These are phyloP conservation scores for Silene conica DNA, from an alignment of 148 eudicot genomes.

Conservation along the genomic window DNA sequence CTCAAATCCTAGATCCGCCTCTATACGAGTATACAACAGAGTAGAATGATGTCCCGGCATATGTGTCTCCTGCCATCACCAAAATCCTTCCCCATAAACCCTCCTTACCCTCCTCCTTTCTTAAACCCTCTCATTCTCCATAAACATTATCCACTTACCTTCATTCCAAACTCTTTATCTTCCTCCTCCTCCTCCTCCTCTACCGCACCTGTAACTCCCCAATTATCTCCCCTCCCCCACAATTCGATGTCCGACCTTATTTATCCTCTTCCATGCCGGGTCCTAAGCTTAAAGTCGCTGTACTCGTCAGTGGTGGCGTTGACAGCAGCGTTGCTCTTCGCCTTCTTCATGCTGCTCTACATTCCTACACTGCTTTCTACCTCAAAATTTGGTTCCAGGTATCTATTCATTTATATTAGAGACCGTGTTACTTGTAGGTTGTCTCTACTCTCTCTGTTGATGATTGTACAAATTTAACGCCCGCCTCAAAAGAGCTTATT, in stretches of 20 bases:
- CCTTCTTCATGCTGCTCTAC: slow-evolving; percentile 88
- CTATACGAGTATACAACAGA: no score
- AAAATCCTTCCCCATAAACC: neutral
- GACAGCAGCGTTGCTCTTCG: slow-evolving; percentile 95
- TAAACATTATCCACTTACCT: neutral
- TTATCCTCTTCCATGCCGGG: slow-evolving; percentile 61
- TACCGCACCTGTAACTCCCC: slow-evolving; percentile 3
- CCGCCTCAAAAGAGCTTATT: no score
- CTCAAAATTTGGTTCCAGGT: slow-evolving; percentile 99
- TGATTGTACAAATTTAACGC: no score
- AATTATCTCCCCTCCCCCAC: slow-evolving; percentile 5
- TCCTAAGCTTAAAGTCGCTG: slow-evolving; percentile 55
- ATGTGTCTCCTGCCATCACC: neutral
- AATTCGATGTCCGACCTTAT: slow-evolving; percentile 41
- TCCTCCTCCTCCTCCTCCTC: slow-evolving; percentile 21
- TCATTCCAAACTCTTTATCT: neutral
- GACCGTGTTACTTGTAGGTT: no score
- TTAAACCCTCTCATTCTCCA: neutral
- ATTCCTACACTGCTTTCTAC: slow-evolving; percentile 88
- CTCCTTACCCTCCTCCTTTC: no score
- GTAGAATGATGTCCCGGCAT: neutral
- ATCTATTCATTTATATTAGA: neutral
- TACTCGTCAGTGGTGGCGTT: slow-evolving; percentile 88
- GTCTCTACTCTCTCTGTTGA: no score
- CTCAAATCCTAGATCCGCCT: no score